Evolutionary conservation across 495 filamentous ascomycete species (phyloP).

Genomic region (Aspergillus sparsus): DNA sequence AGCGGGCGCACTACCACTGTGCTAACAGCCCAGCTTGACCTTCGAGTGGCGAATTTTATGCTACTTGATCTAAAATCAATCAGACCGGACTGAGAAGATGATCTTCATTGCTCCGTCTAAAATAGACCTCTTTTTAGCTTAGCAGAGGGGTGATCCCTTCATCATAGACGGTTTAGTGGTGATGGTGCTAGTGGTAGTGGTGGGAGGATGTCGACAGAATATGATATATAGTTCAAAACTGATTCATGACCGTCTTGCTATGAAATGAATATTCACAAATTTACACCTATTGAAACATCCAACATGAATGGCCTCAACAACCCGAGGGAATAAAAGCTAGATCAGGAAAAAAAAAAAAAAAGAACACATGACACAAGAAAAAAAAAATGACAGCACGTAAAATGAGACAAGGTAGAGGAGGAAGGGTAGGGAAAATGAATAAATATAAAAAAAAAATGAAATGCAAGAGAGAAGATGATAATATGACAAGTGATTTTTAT

Average conservation of each 20-base stretch:
- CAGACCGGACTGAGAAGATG: too few relatives aligned
- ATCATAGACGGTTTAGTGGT: too few relatives aligned
- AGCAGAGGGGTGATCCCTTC: too few relatives aligned
- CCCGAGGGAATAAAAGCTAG: slow-evolving; percentile 30
- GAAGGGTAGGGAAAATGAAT: neutral
- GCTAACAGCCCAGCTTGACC: slow-evolving; percentile 24
- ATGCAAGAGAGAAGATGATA: slow-evolving; percentile 27
- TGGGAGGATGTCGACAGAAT: neutral
- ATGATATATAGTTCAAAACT: neutral
- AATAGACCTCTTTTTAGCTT: too few relatives aligned
- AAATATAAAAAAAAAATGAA: slow-evolving; percentile 32
- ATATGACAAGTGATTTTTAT: slow-evolving; percentile 39
- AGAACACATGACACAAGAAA: slow-evolving; percentile 19
- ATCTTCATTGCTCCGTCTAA: too few relatives aligned
- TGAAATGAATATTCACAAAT: slow-evolving; percentile 44
- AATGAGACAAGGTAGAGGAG: slow-evolving; percentile 5
- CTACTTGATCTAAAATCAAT: neutral
- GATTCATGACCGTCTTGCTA: slow-evolving; percentile 11
- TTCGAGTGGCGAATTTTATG: slow-evolving; percentile 4
- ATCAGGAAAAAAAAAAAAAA: slow-evolving; percentile 20
- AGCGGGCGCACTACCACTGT: slow-evolving; percentile 28
- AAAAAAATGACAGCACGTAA: slow-evolving; percentile 30
- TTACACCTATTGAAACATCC: slow-evolving; percentile 54
- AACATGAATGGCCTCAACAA: slow-evolving; percentile 33
- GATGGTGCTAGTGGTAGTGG: too few relatives aligned